Evolutionary conservation across 208 protist species (phyloP), one percentile per base, ranked within the genome.

Genomic region (Leishmania gerbilli): DNA sequence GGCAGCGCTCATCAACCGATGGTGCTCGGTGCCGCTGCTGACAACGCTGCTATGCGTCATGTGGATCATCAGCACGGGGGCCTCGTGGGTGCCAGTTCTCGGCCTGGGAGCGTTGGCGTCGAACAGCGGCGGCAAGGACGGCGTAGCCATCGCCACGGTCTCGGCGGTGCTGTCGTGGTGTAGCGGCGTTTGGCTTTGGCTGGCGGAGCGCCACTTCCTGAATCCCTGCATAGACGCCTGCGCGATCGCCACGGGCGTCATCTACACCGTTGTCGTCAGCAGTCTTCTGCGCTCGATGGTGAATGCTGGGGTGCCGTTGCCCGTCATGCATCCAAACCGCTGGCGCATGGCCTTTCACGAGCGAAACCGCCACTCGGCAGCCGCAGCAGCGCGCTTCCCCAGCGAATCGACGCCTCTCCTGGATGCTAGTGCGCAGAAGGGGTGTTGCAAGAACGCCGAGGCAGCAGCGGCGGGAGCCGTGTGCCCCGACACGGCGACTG

Each of bases 281-380:
- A 87, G 83, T 74, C 76, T 90, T 56, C 64, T 90, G 34, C 87
- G 87, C 67, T 71, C 81, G 40, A 83, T 90, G 37, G 81, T 81
- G 40, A 90, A 88, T 47, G 83, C 79, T 1, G 87, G 84, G 17
- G 84, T 87, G 75, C 81, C 42, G 71, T 81, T 89, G 68, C 86
- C 82, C 24, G 74, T 85, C 8, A 56, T 77, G 71, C 82, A 85
- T 77, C 82, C 79, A 1, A 69, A 31, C 8, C 82, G 72, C 45
- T 86, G 79, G 82, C 75, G 56, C 79, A 81, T 82, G 64, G 79
- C 62, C 74, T 82, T 85, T 40, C 71, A 81, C 67, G 77, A 82
- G 67, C 72, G 79, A 27, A 69, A 72, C 21, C 71, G 67, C 60
- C 40, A 24, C 3, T 19, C 34, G 11, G 49, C n/a, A 42, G 24